Conservation (phyloP, 2,329 filamentous ascomycete species). For the Xylariaceae sp. region DNA sequence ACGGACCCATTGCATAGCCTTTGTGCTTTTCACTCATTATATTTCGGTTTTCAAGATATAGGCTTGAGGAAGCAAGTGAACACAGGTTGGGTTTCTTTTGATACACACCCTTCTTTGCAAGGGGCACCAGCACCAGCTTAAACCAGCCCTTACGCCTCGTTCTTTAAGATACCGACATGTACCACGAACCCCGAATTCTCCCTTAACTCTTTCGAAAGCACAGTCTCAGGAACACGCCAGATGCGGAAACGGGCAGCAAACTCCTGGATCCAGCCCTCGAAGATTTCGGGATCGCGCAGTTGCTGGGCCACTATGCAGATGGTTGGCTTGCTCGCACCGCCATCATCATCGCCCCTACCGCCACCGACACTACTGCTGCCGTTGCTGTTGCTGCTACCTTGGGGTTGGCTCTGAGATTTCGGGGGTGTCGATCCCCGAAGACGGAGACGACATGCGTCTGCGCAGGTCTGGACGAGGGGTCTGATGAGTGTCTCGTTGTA, state of each 20-base stretch:
- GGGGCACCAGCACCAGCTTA: conserved; percentile 1
- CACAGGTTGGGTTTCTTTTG: no score
- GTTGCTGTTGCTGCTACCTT: no score
- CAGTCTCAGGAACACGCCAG: conserved; percentile 67
- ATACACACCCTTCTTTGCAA: conserved; percentile 1
- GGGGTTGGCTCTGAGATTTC: no score
- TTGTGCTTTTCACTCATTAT: no score
- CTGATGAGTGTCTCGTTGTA: conserved; percentile 85
- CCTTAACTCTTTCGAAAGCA: conserved; percentile 54
- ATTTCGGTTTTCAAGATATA: no score
- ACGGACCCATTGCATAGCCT: no score
- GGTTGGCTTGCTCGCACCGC: conserved; percentile 41
- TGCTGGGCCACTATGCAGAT: conserved; percentile 85
- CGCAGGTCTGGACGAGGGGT: conserved; percentile 77
- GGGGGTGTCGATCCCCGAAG: no score
- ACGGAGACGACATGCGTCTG: conserved; percentile 63
- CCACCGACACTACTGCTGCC: no score
- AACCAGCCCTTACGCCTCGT: no score
- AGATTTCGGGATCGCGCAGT: conserved; percentile 76
- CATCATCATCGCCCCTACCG: conserved; percentile 7
- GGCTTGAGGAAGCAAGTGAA: no score
- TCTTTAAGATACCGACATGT: conserved; percentile 66
- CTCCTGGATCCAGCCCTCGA: conserved; percentile 70
- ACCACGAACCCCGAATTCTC: conserved; percentile 72
- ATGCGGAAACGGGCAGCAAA: conserved; percentile 63